Conservation (phyloP, 2,329 filamentous ascomycete genomes). For the Trichoderma hamatum region DNA sequence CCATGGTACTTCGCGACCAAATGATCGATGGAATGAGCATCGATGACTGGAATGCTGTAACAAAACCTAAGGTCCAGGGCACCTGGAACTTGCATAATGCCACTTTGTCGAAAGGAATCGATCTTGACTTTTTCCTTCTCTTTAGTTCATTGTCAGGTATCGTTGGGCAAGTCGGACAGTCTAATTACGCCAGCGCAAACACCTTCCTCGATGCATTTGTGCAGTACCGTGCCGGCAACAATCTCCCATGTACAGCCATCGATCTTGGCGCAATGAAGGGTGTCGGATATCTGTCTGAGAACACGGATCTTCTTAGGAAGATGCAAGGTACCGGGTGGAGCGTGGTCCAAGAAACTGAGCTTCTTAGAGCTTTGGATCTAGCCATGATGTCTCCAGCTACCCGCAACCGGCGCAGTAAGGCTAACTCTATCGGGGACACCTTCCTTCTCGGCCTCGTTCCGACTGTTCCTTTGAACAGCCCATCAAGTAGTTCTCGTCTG, state of each 20-base stretch:
- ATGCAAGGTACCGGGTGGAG: neutral
- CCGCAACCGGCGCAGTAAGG: too few species aligned
- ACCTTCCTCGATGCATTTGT: slow-evolving; percentile 45
- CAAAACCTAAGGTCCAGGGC: slow-evolving; percentile 38
- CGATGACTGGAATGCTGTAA: slow-evolving; percentile 33
- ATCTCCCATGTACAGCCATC: slow-evolving; percentile 23
- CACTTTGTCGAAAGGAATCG: neutral
- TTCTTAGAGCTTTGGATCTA: neutral
- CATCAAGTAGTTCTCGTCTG: neutral
- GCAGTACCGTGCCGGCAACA: slow-evolving; percentile 35
- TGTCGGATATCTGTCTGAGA: slow-evolving; percentile 13
- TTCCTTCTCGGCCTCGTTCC: neutral
- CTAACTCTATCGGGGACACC: neutral
- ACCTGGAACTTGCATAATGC: slow-evolving; percentile 40
- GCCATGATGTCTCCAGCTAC: too few species aligned
- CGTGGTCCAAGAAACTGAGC: neutral
- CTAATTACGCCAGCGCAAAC: slow-evolving; percentile 47
- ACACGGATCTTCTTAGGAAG: neutral
- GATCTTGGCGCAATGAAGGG: slow-evolving; percentile 27
- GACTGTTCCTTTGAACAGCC: neutral
- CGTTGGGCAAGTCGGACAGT: slow-evolving; percentile 41
- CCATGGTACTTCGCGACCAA: slow-evolving; percentile 43
- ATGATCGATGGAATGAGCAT: slow-evolving; percentile 41
- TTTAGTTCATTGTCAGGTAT: slow-evolving; percentile 39
- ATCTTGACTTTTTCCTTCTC: slow-evolving; percentile 44